Evolutionary conservation across 1,284 basidiomycete species (phyloP).

Genomic region (Puccinia hordei): DNA sequence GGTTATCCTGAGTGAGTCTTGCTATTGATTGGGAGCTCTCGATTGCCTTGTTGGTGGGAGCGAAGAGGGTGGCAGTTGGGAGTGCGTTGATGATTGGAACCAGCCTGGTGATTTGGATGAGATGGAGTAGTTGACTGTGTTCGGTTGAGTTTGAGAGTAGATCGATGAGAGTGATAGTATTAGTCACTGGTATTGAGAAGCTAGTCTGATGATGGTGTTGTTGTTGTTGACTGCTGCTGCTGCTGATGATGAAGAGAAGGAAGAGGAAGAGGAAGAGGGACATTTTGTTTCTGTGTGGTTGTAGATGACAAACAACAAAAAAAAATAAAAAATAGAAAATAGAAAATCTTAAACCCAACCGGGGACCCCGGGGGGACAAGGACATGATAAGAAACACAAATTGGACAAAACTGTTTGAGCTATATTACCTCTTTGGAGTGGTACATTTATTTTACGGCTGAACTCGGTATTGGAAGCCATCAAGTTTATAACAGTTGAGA

Average conservation of each 20-base stretch:
- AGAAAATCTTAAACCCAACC: no score
- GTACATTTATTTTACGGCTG: no score
- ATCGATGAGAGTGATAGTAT: constrained; percentile 70
- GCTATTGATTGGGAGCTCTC: constrained; percentile 37
- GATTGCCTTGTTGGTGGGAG: constrained; percentile 91
- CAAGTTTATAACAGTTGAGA: no score
- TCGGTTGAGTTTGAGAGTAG: constrained; percentile 73
- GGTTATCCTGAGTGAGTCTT: constrained; percentile 68
- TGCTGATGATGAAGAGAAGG: background rate
- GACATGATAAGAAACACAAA: no score
- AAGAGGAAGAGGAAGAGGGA: no score
- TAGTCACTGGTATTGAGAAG: background rate
- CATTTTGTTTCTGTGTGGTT: no score
- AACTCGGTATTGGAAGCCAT: no score
- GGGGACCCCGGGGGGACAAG: no score
- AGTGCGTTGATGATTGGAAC: constrained; percentile 88
- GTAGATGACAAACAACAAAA: no score
- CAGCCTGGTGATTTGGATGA: constrained; percentile 82
- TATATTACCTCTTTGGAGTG: no score
- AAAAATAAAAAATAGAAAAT: no score
- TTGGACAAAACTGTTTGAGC: no score
- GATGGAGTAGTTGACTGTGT: constrained; percentile 74
- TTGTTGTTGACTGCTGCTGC: background rate
- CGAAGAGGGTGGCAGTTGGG: constrained; percentile 81
- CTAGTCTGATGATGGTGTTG: background rate